phyloP scores from a whole-genome alignment of 192 early-diverging fungal species.

The Coemansia sp. region DNA sequence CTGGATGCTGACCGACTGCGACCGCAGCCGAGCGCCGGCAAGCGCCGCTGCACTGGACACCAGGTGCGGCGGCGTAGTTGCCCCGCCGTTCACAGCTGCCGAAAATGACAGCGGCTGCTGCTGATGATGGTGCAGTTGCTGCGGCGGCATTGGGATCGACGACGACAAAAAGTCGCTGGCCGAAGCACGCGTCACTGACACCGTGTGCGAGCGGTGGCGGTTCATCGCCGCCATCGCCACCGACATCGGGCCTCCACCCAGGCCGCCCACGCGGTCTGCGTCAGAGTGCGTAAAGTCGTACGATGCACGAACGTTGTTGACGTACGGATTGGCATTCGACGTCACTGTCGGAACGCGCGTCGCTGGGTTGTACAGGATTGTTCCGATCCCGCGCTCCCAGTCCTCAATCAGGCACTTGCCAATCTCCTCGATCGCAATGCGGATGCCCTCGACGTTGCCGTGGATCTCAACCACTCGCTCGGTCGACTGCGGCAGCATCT shows the following conservation, averaged over 20 bases:
- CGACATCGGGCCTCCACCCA: conserved; percentile 16
- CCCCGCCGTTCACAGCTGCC: conserved; percentile 18
- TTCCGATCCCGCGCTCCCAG: conserved; percentile 78
- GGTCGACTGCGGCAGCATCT: conserved; percentile 89
- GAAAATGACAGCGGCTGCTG: conserved; percentile 25
- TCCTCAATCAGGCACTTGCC: conserved; percentile 84
- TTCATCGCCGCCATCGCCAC: conserved; percentile 33
- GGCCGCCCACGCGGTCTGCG: conserved; percentile 27
- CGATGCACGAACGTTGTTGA: conserved; percentile 49
- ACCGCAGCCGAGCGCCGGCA: conserved; percentile 45
- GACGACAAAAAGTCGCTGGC: conserved; percentile 35
- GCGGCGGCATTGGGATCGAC: conserved; percentile 51
- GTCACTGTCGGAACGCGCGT: conserved; percentile 55
- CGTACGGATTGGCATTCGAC: conserved; percentile 53
- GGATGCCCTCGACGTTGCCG: conserved; percentile 82
- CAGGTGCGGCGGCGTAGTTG: conserved; percentile 30
- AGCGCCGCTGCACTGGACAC: conserved; percentile 14
- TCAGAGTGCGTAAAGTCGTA: conserved; percentile 48
- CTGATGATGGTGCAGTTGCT: background rate
- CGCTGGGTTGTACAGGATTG: conserved; percentile 82
- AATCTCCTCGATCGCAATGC: conserved; percentile 81
- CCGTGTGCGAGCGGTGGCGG: conserved; percentile 56
- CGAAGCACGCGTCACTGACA: conserved; percentile 43
- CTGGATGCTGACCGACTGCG: conserved; percentile 54
- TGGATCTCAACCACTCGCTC: conserved; percentile 89